Evolutionary conservation across 1,284 basidiomycete species (phyloP), one percentile per base, ranked within the genome.

Genomic region (Leccinum variabile): DNA sequence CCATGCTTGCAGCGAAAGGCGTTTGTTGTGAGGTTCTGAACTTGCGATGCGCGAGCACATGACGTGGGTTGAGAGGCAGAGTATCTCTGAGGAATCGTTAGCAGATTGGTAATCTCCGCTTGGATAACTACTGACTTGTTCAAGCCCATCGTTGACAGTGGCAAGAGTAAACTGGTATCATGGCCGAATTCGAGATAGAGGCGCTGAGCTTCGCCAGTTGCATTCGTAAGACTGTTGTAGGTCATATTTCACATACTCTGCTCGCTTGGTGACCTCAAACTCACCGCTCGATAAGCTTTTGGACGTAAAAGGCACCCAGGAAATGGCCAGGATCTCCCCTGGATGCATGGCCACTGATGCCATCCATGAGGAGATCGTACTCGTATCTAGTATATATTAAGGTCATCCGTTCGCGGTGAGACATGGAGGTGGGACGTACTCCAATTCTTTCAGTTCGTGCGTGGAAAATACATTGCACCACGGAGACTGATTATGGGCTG

Each of bases 171-270:
- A n/a, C 78, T 81, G 6, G 77, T 81, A 62, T 84, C 80, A 65
- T 83, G 81, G 2, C 78, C 81, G 66, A 82, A 83, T 68, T 84
- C 79, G 57, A 84, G 70, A 69, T 78, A 79, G 14, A 79, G 68
- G 30, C 72, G 58, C 57, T 74, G 62, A 14, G 77, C 76, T 56
- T 73, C 68, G 44, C 69, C 74, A 13, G 75, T 76, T 22, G 70
- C 59, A 65, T 81, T 80, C 22, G 77, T 75, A 60, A 81, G 75
- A n/a, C 79, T 80, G 50, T 25, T 37, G 25, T 18, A 53, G 49
- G 11, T 3, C n/a, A 9, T n/a, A 25, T 57, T 39, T 50, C 14
- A 25, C 13, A 53, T 22, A 5, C 32, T 37, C 7, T 30, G 46
- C 39, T 35, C 39, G 7, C 39, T 11, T 35, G 32, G 49, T 32